Conservation (phyloP, 495 filamentous ascomycete species). For the Xylaria cubensis region DNA sequence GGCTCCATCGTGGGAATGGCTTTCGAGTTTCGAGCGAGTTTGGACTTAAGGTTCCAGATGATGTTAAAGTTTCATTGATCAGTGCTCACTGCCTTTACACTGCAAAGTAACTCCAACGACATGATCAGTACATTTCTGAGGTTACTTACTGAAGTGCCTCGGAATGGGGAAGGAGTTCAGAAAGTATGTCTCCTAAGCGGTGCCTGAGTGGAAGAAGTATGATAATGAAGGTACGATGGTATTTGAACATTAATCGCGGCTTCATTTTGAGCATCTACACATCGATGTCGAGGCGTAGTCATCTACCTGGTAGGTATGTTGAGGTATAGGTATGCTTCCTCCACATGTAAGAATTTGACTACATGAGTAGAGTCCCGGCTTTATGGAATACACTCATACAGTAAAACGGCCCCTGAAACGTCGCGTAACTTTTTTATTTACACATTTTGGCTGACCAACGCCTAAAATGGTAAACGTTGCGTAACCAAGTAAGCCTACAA, state of each 20-base stretch:
- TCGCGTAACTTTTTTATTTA: not conserved
- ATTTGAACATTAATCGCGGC: not conserved
- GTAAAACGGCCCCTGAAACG: not conserved
- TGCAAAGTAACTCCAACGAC: not conserved
- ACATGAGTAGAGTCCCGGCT: not conserved
- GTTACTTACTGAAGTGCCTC: constrained; percentile 9
- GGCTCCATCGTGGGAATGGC: not conserved
- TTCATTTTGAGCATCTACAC: constrained; percentile 9
- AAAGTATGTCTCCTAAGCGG: constrained; percentile 1
- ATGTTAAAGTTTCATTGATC: not conserved
- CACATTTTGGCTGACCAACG: not conserved
- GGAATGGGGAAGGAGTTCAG: not conserved
- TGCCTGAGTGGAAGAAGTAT: constrained; percentile 9
- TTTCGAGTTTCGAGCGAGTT: not conserved
- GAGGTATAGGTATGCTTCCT: not conserved
- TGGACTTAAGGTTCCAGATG: not conserved
- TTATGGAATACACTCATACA: not conserved
- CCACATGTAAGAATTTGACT: not conserved
- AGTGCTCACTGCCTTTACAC: not conserved
- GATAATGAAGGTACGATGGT: not conserved
- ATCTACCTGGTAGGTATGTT: too few species aligned
- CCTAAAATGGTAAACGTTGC: not conserved
- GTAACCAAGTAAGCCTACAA: too few species aligned
- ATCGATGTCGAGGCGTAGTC: not conserved
- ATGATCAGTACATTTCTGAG: not conserved